Conservation (phyloP, 441 rosid genomes). For the Adansonia madagascariensis region DNA sequence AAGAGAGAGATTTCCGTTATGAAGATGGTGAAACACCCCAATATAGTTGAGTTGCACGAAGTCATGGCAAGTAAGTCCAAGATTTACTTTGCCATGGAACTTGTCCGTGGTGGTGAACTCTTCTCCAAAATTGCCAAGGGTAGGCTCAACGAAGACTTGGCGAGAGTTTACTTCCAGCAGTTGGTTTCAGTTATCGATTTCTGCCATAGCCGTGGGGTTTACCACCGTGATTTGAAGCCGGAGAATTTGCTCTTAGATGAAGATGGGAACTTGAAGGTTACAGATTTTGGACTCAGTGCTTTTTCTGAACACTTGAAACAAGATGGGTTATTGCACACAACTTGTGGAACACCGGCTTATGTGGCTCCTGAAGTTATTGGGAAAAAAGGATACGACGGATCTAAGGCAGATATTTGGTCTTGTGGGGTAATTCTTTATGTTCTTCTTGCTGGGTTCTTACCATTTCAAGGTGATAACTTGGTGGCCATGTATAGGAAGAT, state of each 20-base stretch:
- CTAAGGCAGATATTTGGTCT: conserved; percentile 87
- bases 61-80: conserved; percentile 93
- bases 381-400: conserved; percentile 70
- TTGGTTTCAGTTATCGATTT: conserved; percentile 80
- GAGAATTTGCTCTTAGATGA: conserved; percentile 80
- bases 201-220: conserved; percentile 88
- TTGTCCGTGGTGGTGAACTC: conserved; percentile 81
- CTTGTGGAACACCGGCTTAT: conserved; percentile 90
- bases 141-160: conserved; percentile 65
- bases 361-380: conserved; percentile 77
- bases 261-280: conserved; percentile 74
- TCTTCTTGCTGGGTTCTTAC: conserved; percentile 80
- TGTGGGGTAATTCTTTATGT: conserved; percentile 89
- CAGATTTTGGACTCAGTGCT: conserved; percentile 81
- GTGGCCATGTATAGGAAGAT: conserved; percentile 84
- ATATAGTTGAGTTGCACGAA: conserved; percentile 82
- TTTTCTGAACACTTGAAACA: conserved; percentile 76
- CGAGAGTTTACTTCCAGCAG: conserved; percentile 78
- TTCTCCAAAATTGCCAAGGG: conserved; percentile 75
- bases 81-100: conserved; percentile 95
- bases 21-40: conserved; percentile 85
- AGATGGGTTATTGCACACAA: conserved; percentile 76
- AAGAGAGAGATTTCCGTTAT: conserved; percentile 89
- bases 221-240: conserved; percentile 84
- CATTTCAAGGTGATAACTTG: conserved; percentile 81